phyloP scores from a whole-genome alignment of 2,329 filamentous ascomycete genomes.

The Grosmannia penicillata region DNA sequence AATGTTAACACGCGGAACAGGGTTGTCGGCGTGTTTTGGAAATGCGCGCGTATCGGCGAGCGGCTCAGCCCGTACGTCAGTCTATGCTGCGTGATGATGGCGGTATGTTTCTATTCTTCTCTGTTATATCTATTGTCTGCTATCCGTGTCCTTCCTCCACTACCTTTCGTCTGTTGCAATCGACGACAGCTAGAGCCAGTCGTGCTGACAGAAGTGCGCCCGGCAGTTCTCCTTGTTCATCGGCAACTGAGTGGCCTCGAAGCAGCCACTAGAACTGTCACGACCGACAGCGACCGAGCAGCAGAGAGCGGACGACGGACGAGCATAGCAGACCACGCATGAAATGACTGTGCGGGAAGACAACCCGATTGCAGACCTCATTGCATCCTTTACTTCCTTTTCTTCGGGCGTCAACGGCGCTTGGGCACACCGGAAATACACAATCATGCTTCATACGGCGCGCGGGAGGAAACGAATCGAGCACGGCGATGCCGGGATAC shows the following conservation, averaged over 20 bases:
- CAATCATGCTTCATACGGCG: too few relatives aligned
- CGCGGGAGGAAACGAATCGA: too few relatives aligned
- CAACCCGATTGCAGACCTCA: too few relatives aligned
- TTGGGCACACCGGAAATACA: too few relatives aligned
- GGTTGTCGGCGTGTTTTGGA: conserved; percentile 84
- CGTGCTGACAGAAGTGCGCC: too few relatives aligned
- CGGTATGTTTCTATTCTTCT: conserved; percentile 34
- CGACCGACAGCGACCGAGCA: background rate
- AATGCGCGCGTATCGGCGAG: conserved; percentile 84
- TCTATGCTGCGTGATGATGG: conserved; percentile 87
- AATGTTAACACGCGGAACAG: conserved; percentile 23
- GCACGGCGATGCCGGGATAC: too few relatives aligned
- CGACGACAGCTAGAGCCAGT: too few relatives aligned
- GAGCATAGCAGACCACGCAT: too few relatives aligned
- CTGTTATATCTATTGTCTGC: background rate
- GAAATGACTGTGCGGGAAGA: too few relatives aligned
- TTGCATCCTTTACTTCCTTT: too few relatives aligned
- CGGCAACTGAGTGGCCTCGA: conserved; percentile 5
- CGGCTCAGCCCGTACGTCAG: conserved; percentile 89
- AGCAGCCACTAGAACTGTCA: background rate
- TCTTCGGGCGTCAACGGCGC: too few relatives aligned
- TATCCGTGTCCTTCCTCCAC: background rate
- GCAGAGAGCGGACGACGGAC: too few relatives aligned
- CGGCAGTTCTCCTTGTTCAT: conserved; percentile 8
- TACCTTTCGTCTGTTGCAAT: background rate